Evolutionary conservation across 441 rosid genomes (phyloP).

Genomic region (Euphorbia neoarborescens): DNA sequence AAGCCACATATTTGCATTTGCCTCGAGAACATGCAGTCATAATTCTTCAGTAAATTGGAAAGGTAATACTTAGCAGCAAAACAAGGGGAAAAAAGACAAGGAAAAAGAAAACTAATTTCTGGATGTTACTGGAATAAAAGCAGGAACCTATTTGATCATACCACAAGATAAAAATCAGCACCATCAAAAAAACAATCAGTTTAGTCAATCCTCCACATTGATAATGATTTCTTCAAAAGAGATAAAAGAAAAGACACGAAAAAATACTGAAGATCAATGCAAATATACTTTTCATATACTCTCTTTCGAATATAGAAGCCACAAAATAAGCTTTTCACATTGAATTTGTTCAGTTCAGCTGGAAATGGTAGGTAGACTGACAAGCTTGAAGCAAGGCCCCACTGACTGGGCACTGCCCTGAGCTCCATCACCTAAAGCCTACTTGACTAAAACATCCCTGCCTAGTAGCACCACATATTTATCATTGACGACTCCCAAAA

Average conservation of each 20-base stretch:
- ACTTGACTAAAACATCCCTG: not conserved
- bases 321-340: not conserved
- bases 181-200: not conserved
- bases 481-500: not conserved
- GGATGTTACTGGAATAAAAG: not conserved
- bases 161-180: not conserved
- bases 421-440: not conserved
- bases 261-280: not conserved
- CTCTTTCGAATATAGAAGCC: not conserved
- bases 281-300: not conserved
- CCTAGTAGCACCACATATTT: not conserved
- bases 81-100: not conserved
- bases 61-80: not conserved
- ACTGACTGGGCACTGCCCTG: not conserved
- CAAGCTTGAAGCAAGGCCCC: not conserved
- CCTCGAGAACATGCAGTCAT: not conserved
- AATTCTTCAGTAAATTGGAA: not conserved
- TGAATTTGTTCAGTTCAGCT: not conserved
- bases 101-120: not conserved
- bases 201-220: not conserved
- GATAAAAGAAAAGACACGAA: not conserved
- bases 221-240: not conserved
- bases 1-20: not conserved
- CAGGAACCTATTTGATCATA: not conserved
- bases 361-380: not conserved